A percentile compares a stretch with the other conserved stretches of the same genome.
Evolutionary conservation across 2,329 filamentous ascomycete species (phyloP).

Genomic region (Beauveria sp.): DNA sequence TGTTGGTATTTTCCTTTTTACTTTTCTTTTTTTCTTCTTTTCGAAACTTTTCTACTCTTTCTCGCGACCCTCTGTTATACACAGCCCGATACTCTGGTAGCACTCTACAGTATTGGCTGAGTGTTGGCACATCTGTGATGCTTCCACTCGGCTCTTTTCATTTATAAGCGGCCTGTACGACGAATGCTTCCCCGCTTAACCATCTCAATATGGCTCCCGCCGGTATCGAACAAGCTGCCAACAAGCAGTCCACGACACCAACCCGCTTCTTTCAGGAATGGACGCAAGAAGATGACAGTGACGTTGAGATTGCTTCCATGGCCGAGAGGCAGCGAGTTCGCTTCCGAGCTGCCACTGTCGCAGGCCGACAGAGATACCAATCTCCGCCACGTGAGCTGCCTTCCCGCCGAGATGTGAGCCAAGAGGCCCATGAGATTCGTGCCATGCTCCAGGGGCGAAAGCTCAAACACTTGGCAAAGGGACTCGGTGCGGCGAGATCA

Average conservation of each 20-base stretch:
- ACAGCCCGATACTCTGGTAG: neutral
- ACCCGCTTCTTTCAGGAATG: constrained; percentile 1
- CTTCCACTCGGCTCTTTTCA: neutral
- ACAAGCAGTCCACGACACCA: neutral
- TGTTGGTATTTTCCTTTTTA: constrained; percentile 14
- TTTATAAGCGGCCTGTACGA: neutral
- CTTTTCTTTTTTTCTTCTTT: constrained; percentile 5
- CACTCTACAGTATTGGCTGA: neutral
- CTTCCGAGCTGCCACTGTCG: constrained; percentile 5
- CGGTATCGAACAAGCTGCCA: neutral
- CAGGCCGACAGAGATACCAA: neutral
- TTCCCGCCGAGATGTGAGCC: neutral
- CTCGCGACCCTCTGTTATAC: neutral
- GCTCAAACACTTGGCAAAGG: neutral
- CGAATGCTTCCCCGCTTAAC: neutral
- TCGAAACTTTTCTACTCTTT: constrained; percentile 1
- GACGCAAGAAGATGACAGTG: constrained; percentile 7
- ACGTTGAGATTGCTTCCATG: constrained; percentile 8
- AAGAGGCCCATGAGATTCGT: constrained; percentile 4
- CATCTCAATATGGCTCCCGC: constrained; percentile 1
- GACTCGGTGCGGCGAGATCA: neutral
- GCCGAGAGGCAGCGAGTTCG: neutral
- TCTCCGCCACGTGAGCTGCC: neutral
- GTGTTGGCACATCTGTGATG: constrained; percentile 4
- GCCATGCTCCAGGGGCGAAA: neutral